Evolutionary conservation across 169 alveolate genomes (phyloP), one percentile per base, ranked within the genome.

Genomic region (Plasmodium gonderi): DNA sequence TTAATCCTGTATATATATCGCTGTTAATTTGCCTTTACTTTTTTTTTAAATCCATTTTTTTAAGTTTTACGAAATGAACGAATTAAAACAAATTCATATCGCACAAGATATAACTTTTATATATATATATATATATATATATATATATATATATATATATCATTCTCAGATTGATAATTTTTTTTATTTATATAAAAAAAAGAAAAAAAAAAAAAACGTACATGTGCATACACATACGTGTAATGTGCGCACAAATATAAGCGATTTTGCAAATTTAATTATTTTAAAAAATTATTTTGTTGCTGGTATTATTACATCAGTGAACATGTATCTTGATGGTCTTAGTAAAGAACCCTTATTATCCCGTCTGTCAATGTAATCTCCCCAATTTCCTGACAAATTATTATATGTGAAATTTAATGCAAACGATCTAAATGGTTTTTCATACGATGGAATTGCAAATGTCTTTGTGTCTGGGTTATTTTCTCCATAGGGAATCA

Each of bases 381-480:
- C 98, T 79, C 98, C 98, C 98, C 98, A 96, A 94, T 96, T 96
- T 67, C 98, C 98, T 12, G 98, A 96, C 51, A 96, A 96, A 92
- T 96, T 96, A 94, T 96, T 96, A 95, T 95, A 95, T 44, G 98
- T 96, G 90, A 96, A 96, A 93, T 95, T 95, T 83, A 96, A 93
- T 36, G 98, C 97, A 92, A 96, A 91, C 54, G 98, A 95, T 67
- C 98, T 93, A 36, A 96, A 95, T 11, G 98, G 98, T 94, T 95
- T 93, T 42, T 96, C 98, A 75, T 95, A 95, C 54, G 97, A 74
- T 0, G 98, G 98, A 23, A 95, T 91, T 44, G 96, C 96, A 91
- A 97, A 97, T 14, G 97, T 83, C 17, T 90, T 75, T 17, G 98
- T 91, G 65, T 96, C 98, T 23, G 95, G 96, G 82, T 95, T 95